A percentile compares a stretch with the other conserved stretches of the same genome.
Evolutionary conservation across 495 filamentous ascomycete genomes (phyloP).

Genomic region (Penicillium steckii): DNA sequence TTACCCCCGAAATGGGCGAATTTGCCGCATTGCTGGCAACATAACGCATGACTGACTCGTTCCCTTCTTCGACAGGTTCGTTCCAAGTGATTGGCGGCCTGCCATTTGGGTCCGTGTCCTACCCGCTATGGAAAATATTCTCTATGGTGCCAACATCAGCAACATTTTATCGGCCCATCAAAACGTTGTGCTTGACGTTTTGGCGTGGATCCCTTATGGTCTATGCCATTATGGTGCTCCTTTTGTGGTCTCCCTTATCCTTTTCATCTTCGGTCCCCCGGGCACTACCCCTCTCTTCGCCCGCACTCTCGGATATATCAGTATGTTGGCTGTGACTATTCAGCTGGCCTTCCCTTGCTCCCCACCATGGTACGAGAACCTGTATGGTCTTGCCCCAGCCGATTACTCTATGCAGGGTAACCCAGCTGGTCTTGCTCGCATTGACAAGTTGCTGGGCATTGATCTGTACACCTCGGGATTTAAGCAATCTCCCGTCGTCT

Average conservation of each 20-base stretch:
- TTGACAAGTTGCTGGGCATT: slow-evolving; percentile 83
- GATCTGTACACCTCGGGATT: slow-evolving; percentile 91
- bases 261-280: slow-evolving; percentile 87
- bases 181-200: slow-evolving; percentile 72
- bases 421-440: slow-evolving; percentile 82
- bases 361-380: slow-evolving; percentile 92
- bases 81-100: slow-evolving; percentile 79
- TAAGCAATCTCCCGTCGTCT: slow-evolving; percentile 84
- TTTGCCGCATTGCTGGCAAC: background rate
- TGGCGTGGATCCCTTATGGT: slow-evolving; percentile 94
- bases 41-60: slow-evolving; percentile 17
- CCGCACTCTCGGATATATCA: slow-evolving; percentile 87
- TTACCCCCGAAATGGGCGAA: background rate
- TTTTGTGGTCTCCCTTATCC: slow-evolving; percentile 65
- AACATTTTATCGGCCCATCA: slow-evolving; percentile 91
- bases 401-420: slow-evolving; percentile 88
- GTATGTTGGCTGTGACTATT: slow-evolving; percentile 77
- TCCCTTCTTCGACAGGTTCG: slow-evolving; percentile 56
- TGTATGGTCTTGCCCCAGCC: slow-evolving; percentile 82
- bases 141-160: slow-evolving; percentile 94
- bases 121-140: slow-evolving; percentile 92
- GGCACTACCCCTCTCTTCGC: slow-evolving; percentile 84
- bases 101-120: slow-evolving; percentile 93
- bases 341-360: slow-evolving; percentile 91
- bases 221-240: slow-evolving; percentile 84